These are phyloP conservation scores for Sphaerosporella brunnea DNA, from an alignment of 495 filamentous ascomycete genomes.

Conservation along the genomic window DNA sequence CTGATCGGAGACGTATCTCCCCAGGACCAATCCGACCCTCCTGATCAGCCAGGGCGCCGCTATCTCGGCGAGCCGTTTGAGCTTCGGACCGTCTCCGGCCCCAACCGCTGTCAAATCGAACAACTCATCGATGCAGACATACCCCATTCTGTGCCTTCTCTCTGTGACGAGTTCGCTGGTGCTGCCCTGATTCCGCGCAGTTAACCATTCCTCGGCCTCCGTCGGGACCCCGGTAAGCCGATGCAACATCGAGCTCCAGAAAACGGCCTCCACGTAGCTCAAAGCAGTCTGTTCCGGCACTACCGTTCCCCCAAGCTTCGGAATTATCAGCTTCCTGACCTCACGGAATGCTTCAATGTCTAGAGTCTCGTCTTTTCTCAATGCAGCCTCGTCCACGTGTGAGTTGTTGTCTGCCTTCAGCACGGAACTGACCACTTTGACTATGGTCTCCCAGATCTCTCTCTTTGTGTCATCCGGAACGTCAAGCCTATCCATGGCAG, in stretches of 20 bases:
- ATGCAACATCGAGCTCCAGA: conserved; percentile 49
- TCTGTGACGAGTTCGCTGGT: conserved; percentile 19
- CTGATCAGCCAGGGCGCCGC: conserved; percentile 72
- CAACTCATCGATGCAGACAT: conserved; percentile 64
- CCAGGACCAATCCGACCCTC: conserved; percentile 57
- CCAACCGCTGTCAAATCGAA: conserved; percentile 47
- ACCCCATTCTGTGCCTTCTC: conserved; percentile 48
- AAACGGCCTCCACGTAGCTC: conserved; percentile 60
- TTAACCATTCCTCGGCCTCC: conserved; percentile 9
- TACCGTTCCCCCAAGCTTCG: conserved; percentile 44
- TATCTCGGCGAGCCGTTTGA: conserved; percentile 46
- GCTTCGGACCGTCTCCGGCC: conserved; percentile 17
- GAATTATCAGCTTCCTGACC: conserved; percentile 53
- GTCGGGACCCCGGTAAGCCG: conserved; percentile 7
- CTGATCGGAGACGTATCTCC: conserved; percentile 77
- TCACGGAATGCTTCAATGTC: conserved; percentile 58
- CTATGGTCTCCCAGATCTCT: conserved; percentile 41
- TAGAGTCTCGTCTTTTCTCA: conserved; percentile 49
- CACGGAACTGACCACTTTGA: conserved; percentile 42
- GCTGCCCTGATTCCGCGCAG: conserved; percentile 10
- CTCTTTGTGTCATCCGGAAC: conserved; percentile 32
- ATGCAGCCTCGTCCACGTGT: conserved; percentile 29
- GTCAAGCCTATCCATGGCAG: conserved; percentile 40
- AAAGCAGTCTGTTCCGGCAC: conserved; percentile 50
- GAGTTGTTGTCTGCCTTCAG: conserved; percentile 37